phyloP scores from a whole-genome alignment of 1,139 yeast species.

The Magnusiomyces fungicola region DNA sequence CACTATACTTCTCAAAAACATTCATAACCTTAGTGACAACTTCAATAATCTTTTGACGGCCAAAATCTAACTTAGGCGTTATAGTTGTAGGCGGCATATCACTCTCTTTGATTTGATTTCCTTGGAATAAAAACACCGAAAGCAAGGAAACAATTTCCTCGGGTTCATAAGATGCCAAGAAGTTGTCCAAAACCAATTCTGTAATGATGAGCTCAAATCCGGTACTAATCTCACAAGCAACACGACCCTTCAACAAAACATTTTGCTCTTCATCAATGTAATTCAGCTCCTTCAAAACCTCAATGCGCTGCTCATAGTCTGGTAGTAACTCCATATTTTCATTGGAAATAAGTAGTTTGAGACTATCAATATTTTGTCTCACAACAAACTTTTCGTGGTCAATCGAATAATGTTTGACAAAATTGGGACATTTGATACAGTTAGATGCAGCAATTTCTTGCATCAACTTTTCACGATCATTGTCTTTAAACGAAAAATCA shows the following conservation, averaged over 20 bases:
- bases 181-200: constrained; percentile 85
- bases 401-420: constrained; percentile 44
- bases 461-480: constrained; percentile 40
- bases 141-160: constrained; percentile 92
- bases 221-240: constrained; percentile 92
- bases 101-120: constrained; percentile 34
- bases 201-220: constrained; percentile 49
- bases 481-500: constrained; percentile 15
- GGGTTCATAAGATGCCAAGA: constrained; percentile 87
- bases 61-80: constrained; percentile 79
- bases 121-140: constrained; percentile 90
- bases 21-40: constrained; percentile 58
- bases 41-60: constrained; percentile 60
- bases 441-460: constrained; percentile 33
- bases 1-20: constrained; percentile 62
- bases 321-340: constrained; percentile 87
- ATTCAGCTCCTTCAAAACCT: constrained; percentile 63
- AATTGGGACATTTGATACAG: constrained; percentile 30
- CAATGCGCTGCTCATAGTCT: constrained; percentile 83
- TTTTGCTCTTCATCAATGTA: constrained; percentile 72
- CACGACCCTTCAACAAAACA: constrained; percentile 86
- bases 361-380: constrained; percentile 44
- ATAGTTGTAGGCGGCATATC: constrained; percentile 44
- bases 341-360: constrained; percentile 64
- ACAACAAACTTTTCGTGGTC: constrained; percentile 43